A percentile compares a stretch with the other conserved stretches of the same genome.
These are phyloP conservation scores for Talaromyces ruber DNA, from an alignment of 495 filamentous ascomycete genomes.

Conservation along the genomic window DNA sequence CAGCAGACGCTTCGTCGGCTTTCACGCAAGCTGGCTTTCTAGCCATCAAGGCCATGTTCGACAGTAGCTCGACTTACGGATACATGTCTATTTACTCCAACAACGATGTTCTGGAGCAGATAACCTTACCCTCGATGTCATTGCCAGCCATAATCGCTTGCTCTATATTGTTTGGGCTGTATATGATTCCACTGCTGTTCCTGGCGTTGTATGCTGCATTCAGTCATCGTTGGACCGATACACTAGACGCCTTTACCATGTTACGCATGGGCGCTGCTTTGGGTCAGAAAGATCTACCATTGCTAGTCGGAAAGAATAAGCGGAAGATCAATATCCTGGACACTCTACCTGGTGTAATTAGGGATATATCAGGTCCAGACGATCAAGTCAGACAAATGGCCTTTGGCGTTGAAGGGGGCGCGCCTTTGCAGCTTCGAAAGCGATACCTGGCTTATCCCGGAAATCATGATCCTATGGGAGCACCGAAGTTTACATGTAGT, in stretches of 20 bases:
- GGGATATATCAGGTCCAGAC: slow-evolving; percentile 9
- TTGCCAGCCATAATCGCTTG: background rate
- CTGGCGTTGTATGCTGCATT: slow-evolving; percentile 15
- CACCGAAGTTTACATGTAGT: background rate
- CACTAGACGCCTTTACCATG: slow-evolving; percentile 22
- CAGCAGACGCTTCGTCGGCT: background rate
- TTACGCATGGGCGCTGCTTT: slow-evolving; percentile 16
- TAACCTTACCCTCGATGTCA: background rate
- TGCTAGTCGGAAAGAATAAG: slow-evolving; percentile 8
- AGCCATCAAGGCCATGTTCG: slow-evolving; percentile 2
- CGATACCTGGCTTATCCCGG: slow-evolving; percentile 6
- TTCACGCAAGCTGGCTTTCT: background rate
- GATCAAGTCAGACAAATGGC: slow-evolving; percentile 5
- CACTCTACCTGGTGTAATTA: slow-evolving; percentile 12
- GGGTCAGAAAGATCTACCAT: slow-evolving; percentile 11
- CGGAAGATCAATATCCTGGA: slow-evolving; percentile 11
- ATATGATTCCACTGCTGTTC: slow-evolving; percentile 9
- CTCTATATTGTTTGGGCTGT: slow-evolving; percentile 2
- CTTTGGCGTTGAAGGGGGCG: slow-evolving; percentile 1
- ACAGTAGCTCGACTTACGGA: background rate
- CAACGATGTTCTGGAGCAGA: background rate
- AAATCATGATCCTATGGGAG: slow-evolving; percentile 9
- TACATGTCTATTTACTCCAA: background rate
- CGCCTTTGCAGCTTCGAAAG: background rate
- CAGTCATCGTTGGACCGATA: slow-evolving; percentile 14